These are phyloP conservation scores for Cryptosporidium ryanae DNA, from an alignment of 169 alveolate species.

Conservation along the genomic window DNA sequence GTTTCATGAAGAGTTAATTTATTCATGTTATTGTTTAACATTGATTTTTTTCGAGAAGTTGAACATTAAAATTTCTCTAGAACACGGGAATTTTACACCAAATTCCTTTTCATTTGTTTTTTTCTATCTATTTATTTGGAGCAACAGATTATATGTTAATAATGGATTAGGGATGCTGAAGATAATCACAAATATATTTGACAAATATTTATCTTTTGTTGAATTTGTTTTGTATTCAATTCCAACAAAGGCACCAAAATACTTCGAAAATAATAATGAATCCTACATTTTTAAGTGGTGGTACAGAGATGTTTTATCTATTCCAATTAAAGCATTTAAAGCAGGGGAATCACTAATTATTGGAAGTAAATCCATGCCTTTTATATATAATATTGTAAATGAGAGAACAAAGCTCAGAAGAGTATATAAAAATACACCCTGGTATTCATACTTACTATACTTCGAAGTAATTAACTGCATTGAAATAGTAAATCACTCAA, in stretches of 20 bases:
- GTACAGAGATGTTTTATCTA: slow-evolving; percentile 13
- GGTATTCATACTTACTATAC: slow-evolving; percentile 26
- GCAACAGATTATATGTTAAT: slow-evolving; percentile 18
- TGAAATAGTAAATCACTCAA: not conserved
- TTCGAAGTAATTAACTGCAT: slow-evolving; percentile 14
- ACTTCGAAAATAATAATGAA: not conserved
- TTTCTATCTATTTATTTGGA: slow-evolving; percentile 55
- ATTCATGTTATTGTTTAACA: slow-evolving; percentile 7
- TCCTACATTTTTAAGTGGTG: slow-evolving; percentile 32
- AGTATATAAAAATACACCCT: slow-evolving; percentile 28
- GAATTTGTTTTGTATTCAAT: slow-evolving; percentile 38
- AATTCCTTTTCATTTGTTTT: slow-evolving; percentile 2
- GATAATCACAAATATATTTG: slow-evolving; percentile 6
- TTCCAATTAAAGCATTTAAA: slow-evolving; percentile 31
- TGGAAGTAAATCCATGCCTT: not conserved
- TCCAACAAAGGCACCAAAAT: slow-evolving; percentile 22
- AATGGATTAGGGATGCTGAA: not conserved
- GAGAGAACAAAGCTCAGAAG: slow-evolving; percentile 10
- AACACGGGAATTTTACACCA: not conserved
- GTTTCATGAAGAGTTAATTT: slow-evolving; percentile 28
- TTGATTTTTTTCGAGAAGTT: slow-evolving; percentile 4
- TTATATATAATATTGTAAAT: not conserved
- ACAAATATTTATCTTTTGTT: not conserved
- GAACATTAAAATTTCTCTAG: not conserved
- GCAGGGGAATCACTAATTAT: slow-evolving; percentile 14